Base-by-base conservation (phyloP, 768 basidiomycete species). In the Tulasnella sp. region DNA sequence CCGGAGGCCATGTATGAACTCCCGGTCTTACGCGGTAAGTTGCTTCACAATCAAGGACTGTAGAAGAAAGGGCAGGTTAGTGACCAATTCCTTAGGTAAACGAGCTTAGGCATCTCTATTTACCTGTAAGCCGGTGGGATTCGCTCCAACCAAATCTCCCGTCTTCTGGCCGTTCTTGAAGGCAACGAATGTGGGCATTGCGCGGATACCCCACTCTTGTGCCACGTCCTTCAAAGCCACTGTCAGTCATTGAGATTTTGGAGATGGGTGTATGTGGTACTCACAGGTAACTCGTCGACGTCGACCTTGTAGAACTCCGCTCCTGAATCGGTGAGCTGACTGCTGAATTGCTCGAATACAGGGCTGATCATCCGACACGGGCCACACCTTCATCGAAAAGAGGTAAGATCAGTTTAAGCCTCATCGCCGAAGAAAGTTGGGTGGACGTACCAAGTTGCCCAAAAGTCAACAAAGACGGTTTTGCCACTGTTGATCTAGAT, bases 111-210 rank as follows among this genome's bases (percentile, higher is more conserved):
- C 8, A 69, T 69, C 28, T 22, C 24, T 37, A 69, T 31, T 3
- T 14, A 37, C 64, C 64, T 69, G 64, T 18, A 69, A 69, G 64
- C 64, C 64, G 64, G 28, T 31, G 3, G 64, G 64, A 28, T 83
- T 84, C 5, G 92, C 91, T 34, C 92, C 92, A 22, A 90, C 88
- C 40, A 90, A 42, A 0, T 86, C 85, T 22, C 82, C 82, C 72
- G 87, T 64, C 84, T 87, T 86, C 18, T 84, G 20, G 44, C 87
- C 88, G 37, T 83, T 80, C 84, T 87, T 85, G 84, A 86, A 88
- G 24, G 85, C 76, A 8, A 84, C 28, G 83, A 88, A 88, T 0
- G 88, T 87, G n/a, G 88, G 88, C 88, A 89, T 83, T 88, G 64
- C 64, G 6, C 64, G 64, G 31, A 69, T 69, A 2, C 31, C 64